Conservation (phyloP, 805 yeast genomes). For the Wickerhamiella occidentalis region DNA sequence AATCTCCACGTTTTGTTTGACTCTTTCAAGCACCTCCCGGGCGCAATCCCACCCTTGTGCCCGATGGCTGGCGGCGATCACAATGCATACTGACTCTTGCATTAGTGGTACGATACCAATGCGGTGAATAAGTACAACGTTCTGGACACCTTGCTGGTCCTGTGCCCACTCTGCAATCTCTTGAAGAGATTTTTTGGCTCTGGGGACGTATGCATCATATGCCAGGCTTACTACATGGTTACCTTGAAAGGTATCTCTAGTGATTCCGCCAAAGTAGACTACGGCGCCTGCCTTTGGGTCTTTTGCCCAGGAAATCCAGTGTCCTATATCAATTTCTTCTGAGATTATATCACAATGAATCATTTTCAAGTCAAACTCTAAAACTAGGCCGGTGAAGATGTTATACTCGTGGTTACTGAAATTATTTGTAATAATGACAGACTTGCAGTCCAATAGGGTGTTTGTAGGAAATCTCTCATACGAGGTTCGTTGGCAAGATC, state of each 20-base stretch:
- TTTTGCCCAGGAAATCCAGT: conserved; percentile 31
- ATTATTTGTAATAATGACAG: not conserved
- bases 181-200: conserved; percentile 32
- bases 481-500: conserved; percentile 30
- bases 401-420: not conserved
- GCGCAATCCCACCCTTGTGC: conserved; percentile 39
- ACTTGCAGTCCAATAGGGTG: conserved; percentile 28
- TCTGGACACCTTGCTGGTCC: conserved; percentile 24
- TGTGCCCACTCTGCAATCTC: conserved; percentile 30
- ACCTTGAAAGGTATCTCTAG: conserved; percentile 35
- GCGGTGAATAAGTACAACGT: conserved; percentile 35
- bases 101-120: conserved; percentile 38
- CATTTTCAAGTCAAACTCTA: not conserved
- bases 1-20: conserved; percentile 37
- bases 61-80: conserved; percentile 36
- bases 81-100: conserved; percentile 37
- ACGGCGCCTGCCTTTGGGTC: conserved; percentile 38
- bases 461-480: conserved; percentile 34
- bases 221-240: conserved; percentile 32
- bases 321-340: conserved; percentile 15
- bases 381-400: too few relatives aligned
- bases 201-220: conserved; percentile 37
- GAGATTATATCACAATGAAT: conserved; percentile 13
- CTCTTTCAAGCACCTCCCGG: conserved; percentile 34
- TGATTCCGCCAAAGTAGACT: conserved; percentile 39